Evolutionary conservation across 2,329 filamentous ascomycete genomes (phyloP).

Genomic region (Ophiostoma australiae): DNA sequence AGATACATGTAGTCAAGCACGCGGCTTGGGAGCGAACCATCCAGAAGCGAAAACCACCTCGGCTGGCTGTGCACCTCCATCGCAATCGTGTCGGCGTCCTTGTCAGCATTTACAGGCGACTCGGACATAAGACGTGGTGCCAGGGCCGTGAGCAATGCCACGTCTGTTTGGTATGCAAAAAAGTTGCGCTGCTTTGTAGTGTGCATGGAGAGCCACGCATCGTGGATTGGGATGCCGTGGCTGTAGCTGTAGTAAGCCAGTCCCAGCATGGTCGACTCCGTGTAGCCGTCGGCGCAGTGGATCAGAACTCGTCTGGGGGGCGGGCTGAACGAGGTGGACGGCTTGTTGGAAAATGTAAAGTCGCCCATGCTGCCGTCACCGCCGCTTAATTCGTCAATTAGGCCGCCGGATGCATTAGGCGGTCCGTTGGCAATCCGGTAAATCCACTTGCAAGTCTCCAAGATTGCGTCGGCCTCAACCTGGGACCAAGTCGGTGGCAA

Average conservation of each 20-base stretch:
- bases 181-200: conserved; percentile 80
- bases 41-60: conserved; percentile 74
- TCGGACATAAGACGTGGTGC: conserved; percentile 68
- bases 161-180: conserved; percentile 91
- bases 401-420: not conserved
- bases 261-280: conserved; percentile 82
- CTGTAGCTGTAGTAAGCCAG: conserved; percentile 93
- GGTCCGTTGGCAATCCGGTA: conserved; percentile 71
- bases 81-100: conserved; percentile 50
- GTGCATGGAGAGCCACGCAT: conserved; percentile 85
- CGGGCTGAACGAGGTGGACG: not conserved
- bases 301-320: conserved; percentile 68
- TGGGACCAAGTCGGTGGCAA: conserved; percentile 79
- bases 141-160: conserved; percentile 71
- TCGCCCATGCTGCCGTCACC: not conserved
- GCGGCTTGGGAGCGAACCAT: conserved; percentile 85
- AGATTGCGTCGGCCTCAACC: conserved; percentile 73
- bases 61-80: conserved; percentile 58
- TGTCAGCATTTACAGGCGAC: conserved; percentile 53
- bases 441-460: conserved; percentile 87
- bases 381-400: not conserved
- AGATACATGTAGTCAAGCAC: conserved; percentile 94
- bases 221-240: conserved; percentile 71
- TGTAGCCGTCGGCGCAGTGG: conserved; percentile 94
- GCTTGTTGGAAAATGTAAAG: not conserved